Evolutionary conservation across 768 basidiomycete genomes (phyloP).

Genomic region (Hemileccinum rubropunctum): DNA sequence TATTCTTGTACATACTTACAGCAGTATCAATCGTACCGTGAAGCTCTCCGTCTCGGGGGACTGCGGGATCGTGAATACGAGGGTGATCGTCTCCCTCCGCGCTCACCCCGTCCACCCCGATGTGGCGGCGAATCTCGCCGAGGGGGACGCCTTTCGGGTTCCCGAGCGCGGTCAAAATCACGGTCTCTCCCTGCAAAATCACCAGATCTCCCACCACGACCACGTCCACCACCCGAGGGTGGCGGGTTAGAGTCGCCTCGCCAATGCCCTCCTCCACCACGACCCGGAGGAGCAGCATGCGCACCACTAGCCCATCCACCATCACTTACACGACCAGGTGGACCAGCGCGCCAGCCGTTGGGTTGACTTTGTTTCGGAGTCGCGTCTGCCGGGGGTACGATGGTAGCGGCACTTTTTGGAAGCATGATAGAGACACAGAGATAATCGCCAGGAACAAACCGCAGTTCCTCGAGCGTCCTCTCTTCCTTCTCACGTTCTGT

Average conservation of each 20-base stretch:
- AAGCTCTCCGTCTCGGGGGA: conserved; percentile 37
- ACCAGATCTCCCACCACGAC: conserved; percentile 39
- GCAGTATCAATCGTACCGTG: conserved; percentile 31
- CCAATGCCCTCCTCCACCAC: conserved; percentile 73
- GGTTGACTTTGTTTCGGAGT: conserved; percentile 35
- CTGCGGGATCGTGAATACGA: conserved; percentile 41
- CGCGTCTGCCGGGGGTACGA: conserved; percentile 48
- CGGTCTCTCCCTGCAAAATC: conserved; percentile 36
- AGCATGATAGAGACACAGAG: conserved; percentile 71
- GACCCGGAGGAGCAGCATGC: conserved; percentile 34
- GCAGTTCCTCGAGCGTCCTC: conserved; percentile 72
- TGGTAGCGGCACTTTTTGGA: conserved; percentile 54
- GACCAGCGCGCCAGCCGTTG: conserved; percentile 35
- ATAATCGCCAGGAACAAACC: conserved; percentile 80
- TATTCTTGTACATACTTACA: conserved; percentile 1
- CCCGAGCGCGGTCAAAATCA: conserved; percentile 36
- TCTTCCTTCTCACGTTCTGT: conserved; percentile 57
- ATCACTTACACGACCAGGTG: conserved; percentile 39
- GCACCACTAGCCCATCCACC: conserved; percentile 48
- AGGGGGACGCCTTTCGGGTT: conserved; percentile 51
- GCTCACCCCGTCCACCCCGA: conserved; percentile 41
- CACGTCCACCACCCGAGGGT: conserved; percentile 39
- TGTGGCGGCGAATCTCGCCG: conserved; percentile 50
- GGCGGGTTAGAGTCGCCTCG: conserved; percentile 63
- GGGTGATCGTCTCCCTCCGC: conserved; percentile 38